Evolutionary conservation across 75 land plant genomes (phyloP).

Genomic region (Cunninghamia lanceolata): DNA sequence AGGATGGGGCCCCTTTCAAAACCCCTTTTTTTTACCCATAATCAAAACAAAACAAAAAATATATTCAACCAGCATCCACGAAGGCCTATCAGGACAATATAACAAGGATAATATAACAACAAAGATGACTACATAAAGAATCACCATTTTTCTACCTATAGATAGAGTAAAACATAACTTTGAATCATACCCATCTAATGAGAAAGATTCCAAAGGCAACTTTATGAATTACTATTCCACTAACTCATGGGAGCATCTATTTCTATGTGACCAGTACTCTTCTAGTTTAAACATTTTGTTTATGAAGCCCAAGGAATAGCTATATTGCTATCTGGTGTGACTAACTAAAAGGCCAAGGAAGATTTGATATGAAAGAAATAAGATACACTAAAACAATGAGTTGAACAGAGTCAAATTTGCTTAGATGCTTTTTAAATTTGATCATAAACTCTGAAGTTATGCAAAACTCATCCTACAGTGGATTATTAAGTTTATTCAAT

Average conservation of each 20-base stretch:
- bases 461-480: neutral
- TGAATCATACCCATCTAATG: neutral
- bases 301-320: neutral
- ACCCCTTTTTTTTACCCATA: too few relatives aligned
- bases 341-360: neutral
- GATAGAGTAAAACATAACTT: neutral
- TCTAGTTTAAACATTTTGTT: neutral
- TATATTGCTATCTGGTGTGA: neutral
- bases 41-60: too few relatives aligned
- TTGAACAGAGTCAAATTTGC: neutral
- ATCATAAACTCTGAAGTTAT: neutral
- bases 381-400: neutral
- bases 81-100: neutral
- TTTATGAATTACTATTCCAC: neutral
- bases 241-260: neutral
- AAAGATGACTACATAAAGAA: neutral
- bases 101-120: neutral
- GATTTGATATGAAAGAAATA: constrained; percentile 1
- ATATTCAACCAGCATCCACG: neutral
- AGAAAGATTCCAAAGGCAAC: neutral
- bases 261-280: neutral
- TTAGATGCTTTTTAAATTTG: neutral
- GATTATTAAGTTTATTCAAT: neutral
- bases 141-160: neutral
- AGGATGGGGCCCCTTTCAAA: too few relatives aligned